Base-by-base conservation (phyloP, 345 rosid genomes). In the Lepidium africanum region DNA sequence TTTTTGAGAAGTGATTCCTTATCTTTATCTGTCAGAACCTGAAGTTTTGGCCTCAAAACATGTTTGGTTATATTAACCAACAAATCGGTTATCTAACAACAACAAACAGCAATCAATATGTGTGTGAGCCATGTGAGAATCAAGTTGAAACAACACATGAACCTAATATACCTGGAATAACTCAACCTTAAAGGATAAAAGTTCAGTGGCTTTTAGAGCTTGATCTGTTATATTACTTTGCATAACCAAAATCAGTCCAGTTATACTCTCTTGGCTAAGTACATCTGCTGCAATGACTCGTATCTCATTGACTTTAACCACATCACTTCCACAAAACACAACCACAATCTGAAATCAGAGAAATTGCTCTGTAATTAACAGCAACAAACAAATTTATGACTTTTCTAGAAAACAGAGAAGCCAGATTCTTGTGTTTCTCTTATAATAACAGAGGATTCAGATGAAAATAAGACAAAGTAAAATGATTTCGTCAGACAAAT, bases 61-160 rank as follows among this genome's bases (percentile, higher is more conserved):
- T 90, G 98, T 84, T 88, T 88, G 2, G 97, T 88, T 78, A 90
- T 83, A 73, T 93, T 90, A 37, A 87, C 85, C 21, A 90, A 79
- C 71, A 89, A 78, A 55, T 85, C 90, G 5, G 87, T 80, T 30
- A 89, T 78, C 96, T 89, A 69, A 37, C 73, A 33, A 64, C 23
- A 21, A 21, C 23, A 21, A 21, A 21, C 23, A 21, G 23, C 23
- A 21, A 21, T 21, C 23, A 21, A 21, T n/a, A n/a, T 21, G 23
- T 21, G 23, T 21, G 45, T 35, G n/a, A 51, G 57, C 19, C 21
- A 42, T 11, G 36, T 3, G 43, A 12, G 13, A 48, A 35, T 46
- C 6, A 37, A 68, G 56, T 23, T 12, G 3, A 56, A 56, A 10
- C 38, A 57, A 57, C 47, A 25, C 15, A 59, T 25, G 16, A 27